Conservation (phyloP, 1,284 basidiomycete species). For the Mycena citricolor region DNA sequence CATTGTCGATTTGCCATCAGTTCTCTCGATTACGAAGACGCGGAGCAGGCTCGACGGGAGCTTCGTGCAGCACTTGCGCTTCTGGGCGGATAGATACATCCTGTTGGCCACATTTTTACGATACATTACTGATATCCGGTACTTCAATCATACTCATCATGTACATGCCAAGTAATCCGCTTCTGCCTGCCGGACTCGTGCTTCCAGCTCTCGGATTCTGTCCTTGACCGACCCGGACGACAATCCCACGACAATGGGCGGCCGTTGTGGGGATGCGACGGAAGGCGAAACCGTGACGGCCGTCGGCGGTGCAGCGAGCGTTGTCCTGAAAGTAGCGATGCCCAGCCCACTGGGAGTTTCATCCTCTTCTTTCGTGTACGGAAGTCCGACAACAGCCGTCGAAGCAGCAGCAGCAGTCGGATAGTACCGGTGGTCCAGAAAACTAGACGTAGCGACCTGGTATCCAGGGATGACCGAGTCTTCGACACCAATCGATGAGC, state of each 20-base stretch:
- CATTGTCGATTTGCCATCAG: conserved; percentile 91
- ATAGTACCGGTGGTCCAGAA: conserved; percentile 12
- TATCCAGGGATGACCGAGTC: conserved; percentile 6
- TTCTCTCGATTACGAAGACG: conserved; percentile 90
- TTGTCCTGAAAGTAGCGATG: background rate
- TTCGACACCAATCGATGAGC: too few species aligned
- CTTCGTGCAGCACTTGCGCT: conserved; percentile 71
- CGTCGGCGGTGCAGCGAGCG: background rate
- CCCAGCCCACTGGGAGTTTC: background rate
- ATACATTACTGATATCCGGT: too few species aligned
- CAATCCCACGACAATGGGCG: conserved; percentile 6
- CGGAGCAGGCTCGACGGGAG: conserved; percentile 79
- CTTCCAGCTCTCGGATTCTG: conserved; percentile 34
- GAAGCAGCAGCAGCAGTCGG: conserved; percentile 7
- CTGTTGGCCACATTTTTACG: too few species aligned
- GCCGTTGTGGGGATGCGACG: conserved; percentile 3
- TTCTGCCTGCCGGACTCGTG: conserved; percentile 26
- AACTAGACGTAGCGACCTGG: conserved; percentile 15
- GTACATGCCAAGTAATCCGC: too few species aligned
- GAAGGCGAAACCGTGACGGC: background rate
- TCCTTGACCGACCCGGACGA: conserved; percentile 34
- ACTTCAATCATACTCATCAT: too few species aligned
- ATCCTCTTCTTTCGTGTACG: conserved; percentile 2
- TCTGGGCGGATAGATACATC: too few species aligned
- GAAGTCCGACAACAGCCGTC: conserved; percentile 16